Conservation (phyloP, 768 basidiomycete species). For the Leccinum longicurvipes region DNA sequence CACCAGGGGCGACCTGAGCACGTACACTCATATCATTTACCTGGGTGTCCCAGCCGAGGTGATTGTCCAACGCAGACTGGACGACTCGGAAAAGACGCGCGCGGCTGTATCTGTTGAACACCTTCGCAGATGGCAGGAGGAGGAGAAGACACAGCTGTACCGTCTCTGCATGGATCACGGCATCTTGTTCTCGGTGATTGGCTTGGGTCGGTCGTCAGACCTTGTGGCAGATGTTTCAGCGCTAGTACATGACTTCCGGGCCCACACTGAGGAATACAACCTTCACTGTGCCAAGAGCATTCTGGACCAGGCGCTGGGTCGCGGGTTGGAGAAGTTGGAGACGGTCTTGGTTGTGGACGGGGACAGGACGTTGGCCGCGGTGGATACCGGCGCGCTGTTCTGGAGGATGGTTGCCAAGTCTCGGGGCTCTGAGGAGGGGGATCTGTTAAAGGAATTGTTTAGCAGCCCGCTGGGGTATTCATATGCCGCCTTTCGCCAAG, state of each 20-base stretch:
- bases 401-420: constrained; percentile 11
- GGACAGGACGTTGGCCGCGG: constrained; percentile 12
- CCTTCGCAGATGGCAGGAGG: constrained; percentile 15
- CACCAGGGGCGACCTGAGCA: constrained; percentile 14
- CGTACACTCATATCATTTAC: constrained; percentile 16
- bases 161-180: constrained; percentile 15
- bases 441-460: constrained; percentile 10
- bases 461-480: constrained; percentile 13
- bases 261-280: constrained; percentile 12
- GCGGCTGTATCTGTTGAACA: constrained; percentile 9
- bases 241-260: constrained; percentile 9
- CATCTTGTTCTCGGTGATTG: constrained; percentile 13
- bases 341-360: constrained; percentile 11
- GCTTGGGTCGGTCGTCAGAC: constrained; percentile 8
- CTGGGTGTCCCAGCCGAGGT: constrained; percentile 9
- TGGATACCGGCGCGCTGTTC: constrained; percentile 10
- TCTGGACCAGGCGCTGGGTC: constrained; percentile 13
- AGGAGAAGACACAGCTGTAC: constrained; percentile 13
- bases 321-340: constrained; percentile 11
- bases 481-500: constrained; percentile 13
- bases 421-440: constrained; percentile 11
- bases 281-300: constrained; percentile 11
- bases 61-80: constrained; percentile 14
- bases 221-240: constrained; percentile 13
- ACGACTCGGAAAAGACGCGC: constrained; percentile 7